A percentile compares a stretch with the other conserved stretches of the same genome.
Conservation (phyloP, 2,329 filamentous ascomycete genomes). For the Acarospora socialis region DNA sequence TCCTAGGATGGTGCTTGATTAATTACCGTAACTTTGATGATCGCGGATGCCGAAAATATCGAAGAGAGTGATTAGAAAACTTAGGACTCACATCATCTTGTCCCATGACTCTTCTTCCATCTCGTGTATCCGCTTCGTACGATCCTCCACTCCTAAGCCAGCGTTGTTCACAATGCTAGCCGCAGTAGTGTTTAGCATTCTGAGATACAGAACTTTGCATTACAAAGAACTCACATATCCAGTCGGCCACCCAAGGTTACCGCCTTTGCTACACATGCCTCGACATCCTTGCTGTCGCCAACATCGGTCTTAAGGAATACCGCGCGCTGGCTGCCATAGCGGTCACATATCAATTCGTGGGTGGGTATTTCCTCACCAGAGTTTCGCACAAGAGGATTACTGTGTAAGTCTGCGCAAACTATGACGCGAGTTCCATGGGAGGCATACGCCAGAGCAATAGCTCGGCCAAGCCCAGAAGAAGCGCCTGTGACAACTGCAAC, state of each 20-base stretch:
- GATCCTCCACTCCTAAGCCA: constrained; percentile 30
- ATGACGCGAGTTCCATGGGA: constrained; percentile 27
- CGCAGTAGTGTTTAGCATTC: neutral
- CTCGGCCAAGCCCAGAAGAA: constrained; percentile 33
- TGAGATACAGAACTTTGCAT: neutral
- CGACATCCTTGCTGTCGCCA: constrained; percentile 22
- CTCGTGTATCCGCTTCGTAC: constrained; percentile 29
- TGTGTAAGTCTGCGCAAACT: constrained; percentile 30
- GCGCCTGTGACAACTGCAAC: constrained; percentile 32
- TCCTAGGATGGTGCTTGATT: too few species aligned
- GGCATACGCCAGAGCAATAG: constrained; percentile 30
- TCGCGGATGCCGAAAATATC: neutral
- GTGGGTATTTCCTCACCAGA: constrained; percentile 20
- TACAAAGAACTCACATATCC: constrained; percentile 25
- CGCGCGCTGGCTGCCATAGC: constrained; percentile 20
- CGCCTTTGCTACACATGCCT: constrained; percentile 23
- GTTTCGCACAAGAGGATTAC: too few species aligned
- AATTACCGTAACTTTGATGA: too few species aligned
- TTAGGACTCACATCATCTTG: constrained; percentile 3
- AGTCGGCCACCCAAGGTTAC: constrained; percentile 29
- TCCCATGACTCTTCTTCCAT: constrained; percentile 27
- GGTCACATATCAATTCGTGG: constrained; percentile 24
- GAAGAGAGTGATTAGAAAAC: neutral
- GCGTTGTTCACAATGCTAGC: constrained; percentile 34
- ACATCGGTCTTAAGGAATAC: constrained; percentile 34